Base-by-base conservation (phyloP, 2,329 filamentous ascomycete genomes). In the Fusarium pseudonygamai region DNA sequence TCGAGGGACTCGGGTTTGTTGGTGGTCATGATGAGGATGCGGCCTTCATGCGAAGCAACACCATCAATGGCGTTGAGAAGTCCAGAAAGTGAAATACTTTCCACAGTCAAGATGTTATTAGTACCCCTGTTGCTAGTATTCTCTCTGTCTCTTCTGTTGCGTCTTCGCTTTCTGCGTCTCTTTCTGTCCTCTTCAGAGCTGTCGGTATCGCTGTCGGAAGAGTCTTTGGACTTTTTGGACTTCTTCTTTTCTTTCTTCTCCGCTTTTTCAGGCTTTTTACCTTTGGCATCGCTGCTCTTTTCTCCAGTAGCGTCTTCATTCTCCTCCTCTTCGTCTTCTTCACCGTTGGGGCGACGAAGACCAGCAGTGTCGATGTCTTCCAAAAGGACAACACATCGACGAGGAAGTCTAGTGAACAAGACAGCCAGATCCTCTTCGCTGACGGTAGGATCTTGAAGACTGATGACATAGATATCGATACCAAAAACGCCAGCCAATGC, bases 31-130 rank as follows among this genome's bases (percentile, higher is more conserved):
- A 96, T 91, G 24, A 96, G 87, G 18, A 96, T 89, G 50, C 93
- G 89, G 32, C 93, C 93, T 82, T 96, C 93, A 75, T 93, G 92
- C 7, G 91, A 93, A 3, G 92, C 92, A 3, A 95, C 93, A 61
- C 94, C 93, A 77, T 97, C 93, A 67, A 97, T 94, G 65, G 92
- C 92, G 80, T 97, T 97, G 58, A 97, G 87, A 3, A 97, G 86
- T 2, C 93, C 93, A 0, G 93, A 93, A 5, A 96, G 86, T 2
- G 92, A 93, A 73, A 95, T 93, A n/a, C 87, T 76, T 42, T 83
- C 78, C 24, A 75, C 24, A 40, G 74, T 12, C 40, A 78, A 30
- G 57, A 73, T 67, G 20, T 67, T 77, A 26, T 68, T 71, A 64
- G 72, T 67, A 36, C 64, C 80, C 40, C 81, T 75, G 60, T 67